Evolutionary conservation across 768 basidiomycete genomes (phyloP), one percentile per base, ranked within the genome.

Genomic region (Boletus patriciae): DNA sequence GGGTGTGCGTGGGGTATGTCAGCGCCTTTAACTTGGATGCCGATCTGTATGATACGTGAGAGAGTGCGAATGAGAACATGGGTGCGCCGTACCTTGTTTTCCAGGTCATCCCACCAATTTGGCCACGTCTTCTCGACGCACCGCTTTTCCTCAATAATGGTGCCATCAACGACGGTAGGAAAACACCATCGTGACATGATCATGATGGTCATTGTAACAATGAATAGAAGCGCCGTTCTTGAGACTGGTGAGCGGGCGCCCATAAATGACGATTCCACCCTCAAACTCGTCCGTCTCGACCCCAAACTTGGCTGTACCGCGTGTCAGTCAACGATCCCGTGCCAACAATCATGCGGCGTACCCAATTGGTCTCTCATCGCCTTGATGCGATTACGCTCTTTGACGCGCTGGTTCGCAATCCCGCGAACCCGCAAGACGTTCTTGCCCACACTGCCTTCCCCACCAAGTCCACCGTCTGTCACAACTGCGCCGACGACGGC

Each of bases 51-150:
- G 36, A 27, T 23, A 29, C 6, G 41, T 63, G 15, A 55, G 55
- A 6, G 5, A 33, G 2, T 16, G 45, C 15, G 13, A 21, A 33
- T 2, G 46, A 46, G 13, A 16, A 13, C 6, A 23, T 31, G 6
- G 11, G n/a, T 41, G 37, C 16, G 19, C 43, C 77, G 3, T 49
- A 91, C 92, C 84, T 97, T 97, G 77, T 92, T 94, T 69, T 92
- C 84, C 25, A 99, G 79, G 72, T 98, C 97, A 68, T 98, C 97
- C 95, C 96, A 99, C 93, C 95, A 99, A 69, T 94, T 95, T 0
- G 97, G 97, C 96, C 96, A 99, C 0, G 96, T 99, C 82, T 99
- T 99, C 74, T 96, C 96, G 33, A 99, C 97, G 67, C 97, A 98
- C 52, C 95, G 80, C 74, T 96, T 96, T 77, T 98, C 96, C 67